Evolutionary conservation across 2,329 filamentous ascomycete species (phyloP).

Genomic region (Paracamarosporium sp.): DNA sequence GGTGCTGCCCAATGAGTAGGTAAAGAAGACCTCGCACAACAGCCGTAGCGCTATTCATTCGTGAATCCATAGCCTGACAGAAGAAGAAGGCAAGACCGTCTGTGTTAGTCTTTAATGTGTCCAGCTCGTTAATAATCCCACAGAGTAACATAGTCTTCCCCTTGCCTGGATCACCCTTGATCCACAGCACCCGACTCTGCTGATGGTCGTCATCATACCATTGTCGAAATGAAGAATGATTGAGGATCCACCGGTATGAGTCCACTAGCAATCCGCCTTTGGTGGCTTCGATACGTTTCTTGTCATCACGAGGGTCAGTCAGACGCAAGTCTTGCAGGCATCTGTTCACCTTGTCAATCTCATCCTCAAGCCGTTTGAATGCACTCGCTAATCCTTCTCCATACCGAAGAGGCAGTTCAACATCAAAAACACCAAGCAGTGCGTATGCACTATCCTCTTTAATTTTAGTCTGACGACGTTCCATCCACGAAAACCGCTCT

Average conservation of each 20-base stretch:
- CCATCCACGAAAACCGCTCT: neutral
- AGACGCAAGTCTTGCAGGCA: neutral
- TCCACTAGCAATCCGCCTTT: neutral
- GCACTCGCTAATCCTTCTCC: neutral
- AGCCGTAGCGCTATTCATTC: neutral
- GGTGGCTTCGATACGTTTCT: neutral
- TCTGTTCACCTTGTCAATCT: neutral
- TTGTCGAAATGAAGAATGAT: neutral
- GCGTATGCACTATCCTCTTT: neutral
- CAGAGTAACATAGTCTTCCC: slow-evolving; percentile 1
- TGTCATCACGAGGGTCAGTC: neutral
- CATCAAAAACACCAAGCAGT: neutral
- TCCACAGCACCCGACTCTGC: neutral
- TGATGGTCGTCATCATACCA: neutral
- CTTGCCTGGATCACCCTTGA: neutral
- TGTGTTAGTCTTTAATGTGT: neutral
- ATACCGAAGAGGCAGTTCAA: neutral
- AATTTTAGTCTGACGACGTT: neutral
- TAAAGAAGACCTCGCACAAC: neutral
- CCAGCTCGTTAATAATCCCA: neutral
- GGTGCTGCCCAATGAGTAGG: neutral
- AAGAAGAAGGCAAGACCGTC: neutral
- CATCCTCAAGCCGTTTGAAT: neutral
- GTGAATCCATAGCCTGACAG: neutral
- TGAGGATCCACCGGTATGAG: neutral